Evolutionary conservation across 371 early-diverging fungal species (phyloP).

Genomic region (Amoeboaphelidium occidentale): DNA sequence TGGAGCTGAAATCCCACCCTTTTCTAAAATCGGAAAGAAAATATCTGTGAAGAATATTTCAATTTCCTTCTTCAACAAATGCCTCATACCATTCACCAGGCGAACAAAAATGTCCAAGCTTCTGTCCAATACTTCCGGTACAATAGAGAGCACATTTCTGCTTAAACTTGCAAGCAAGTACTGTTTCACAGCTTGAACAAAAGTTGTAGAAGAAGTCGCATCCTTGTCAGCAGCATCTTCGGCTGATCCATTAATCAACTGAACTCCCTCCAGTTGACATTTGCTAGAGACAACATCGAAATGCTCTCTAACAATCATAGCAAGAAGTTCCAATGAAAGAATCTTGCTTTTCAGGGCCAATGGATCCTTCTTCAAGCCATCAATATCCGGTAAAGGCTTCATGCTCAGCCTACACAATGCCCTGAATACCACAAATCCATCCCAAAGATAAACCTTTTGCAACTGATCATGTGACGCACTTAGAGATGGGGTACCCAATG

Average conservation of each 20-base stretch:
- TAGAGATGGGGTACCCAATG: too few relatives aligned
- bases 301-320: slow-evolving; percentile 6
- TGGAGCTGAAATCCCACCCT: slow-evolving; percentile 23
- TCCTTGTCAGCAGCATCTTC: not conserved
- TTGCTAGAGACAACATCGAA: slow-evolving; percentile 10
- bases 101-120: slow-evolving; percentile 54
- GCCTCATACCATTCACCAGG: slow-evolving; percentile 34
- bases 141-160: slow-evolving; percentile 44
- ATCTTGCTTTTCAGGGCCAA: not conserved
- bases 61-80: slow-evolving; percentile 40
- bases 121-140: slow-evolving; percentile 55
- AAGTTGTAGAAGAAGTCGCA: slow-evolving; percentile 11
- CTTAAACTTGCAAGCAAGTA: slow-evolving; percentile 51
- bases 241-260: slow-evolving; percentile 1
- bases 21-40: slow-evolving; percentile 36
- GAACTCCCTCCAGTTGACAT: slow-evolving; percentile 10
- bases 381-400: slow-evolving; percentile 26
- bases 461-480: too few relatives aligned
- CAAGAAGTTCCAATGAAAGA: not conserved
- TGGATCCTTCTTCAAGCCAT: slow-evolving; percentile 4
- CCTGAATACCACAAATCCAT: slow-evolving; percentile 67
- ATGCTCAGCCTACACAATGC: slow-evolving; percentile 81
- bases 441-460: slow-evolving; percentile 21
- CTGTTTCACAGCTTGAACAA: slow-evolving; percentile 56
- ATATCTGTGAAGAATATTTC: slow-evolving; percentile 54